Percentiles rank a stretch among this genome's conserved stretches.
phyloP scores from a whole-genome alignment of 768 basidiomycete species.

The Chalciporus sphaerocephalus region DNA sequence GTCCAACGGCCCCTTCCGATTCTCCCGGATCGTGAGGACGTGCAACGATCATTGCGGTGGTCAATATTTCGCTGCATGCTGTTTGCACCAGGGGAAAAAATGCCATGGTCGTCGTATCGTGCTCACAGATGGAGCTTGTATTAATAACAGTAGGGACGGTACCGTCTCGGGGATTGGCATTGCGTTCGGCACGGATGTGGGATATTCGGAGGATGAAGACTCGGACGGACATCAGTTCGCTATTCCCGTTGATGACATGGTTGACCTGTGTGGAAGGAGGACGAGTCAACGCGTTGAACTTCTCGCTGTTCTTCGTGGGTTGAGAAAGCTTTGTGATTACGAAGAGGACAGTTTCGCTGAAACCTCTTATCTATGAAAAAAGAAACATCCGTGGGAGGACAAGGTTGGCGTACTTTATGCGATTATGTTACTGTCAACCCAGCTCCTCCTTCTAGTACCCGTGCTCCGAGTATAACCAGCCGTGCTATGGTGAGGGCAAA shows the following conservation, averaged over 20 bases:
- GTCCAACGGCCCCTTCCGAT: background rate
- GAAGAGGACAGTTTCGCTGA: background rate
- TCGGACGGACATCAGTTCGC: conserved; percentile 6
- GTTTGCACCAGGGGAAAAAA: background rate
- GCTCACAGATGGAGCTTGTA: conserved; percentile 35
- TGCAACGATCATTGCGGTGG: background rate
- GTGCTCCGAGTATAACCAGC: no score
- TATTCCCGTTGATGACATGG: conserved; percentile 19
- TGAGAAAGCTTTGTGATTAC: background rate
- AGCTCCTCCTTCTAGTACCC: no score
- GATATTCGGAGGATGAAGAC: background rate
- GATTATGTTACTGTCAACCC: no score
- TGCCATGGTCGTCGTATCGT: conserved; percentile 27
- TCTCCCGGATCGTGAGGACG: background rate
- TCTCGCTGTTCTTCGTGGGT: no score
- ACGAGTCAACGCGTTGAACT: conserved; percentile 35
- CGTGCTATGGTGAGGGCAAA: no score
- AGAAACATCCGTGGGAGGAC: conserved; percentile 21
- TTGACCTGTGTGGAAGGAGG: conserved; percentile 16
- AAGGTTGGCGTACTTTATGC: no score
- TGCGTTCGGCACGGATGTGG: background rate
- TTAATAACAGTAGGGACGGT: conserved; percentile 21
- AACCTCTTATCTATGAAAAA: conserved; percentile 1
- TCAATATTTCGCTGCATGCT: conserved; percentile 1
- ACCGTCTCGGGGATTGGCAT: conserved; percentile 15